Evolutionary conservation across 2,329 filamentous ascomycete genomes (phyloP), one percentile per base, ranked within the genome.

Genomic region (Whalleya microplaca): DNA sequence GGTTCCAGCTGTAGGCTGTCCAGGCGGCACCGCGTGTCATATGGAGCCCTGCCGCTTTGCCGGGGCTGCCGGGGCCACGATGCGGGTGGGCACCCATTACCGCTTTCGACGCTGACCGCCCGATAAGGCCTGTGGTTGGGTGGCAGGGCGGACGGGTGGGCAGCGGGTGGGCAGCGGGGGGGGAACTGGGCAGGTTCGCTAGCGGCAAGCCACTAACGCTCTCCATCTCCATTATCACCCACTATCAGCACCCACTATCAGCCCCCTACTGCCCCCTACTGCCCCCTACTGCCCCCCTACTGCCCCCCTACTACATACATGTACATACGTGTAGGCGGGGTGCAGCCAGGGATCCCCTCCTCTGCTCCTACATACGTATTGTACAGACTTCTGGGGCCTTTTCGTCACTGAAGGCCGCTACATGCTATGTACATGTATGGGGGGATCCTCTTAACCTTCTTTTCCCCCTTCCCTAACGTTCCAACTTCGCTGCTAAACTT

Each of bases 141-240:
- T 56, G 53, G 57, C 47, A 23, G 46, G 32, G 46, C n/a, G n/a
- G n/a, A n/a, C n/a, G n/a, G n/a, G n/a, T n/a, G n/a, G n/a, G n/a
- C n/a, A n/a, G n/a, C n/a, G n/a, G n/a, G n/a, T n/a, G n/a, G n/a
- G n/a, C n/a, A n/a, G n/a, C n/a, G n/a, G n/a, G n/a, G n/a, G n/a
- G n/a, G n/a, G n/a, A n/a, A n/a, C n/a, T 47, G 53, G 21, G 51
- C 40, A 54, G 41, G 29, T 12, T 14, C 37, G 19, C 5, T 20
- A 37, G 20, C 46, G 55, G 29, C 41, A 56, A 58, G 59, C 48
- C 61, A 55, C 66, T 67, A 66, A 65, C 42, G 52, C 57, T 55
- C 58, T 56, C 62, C 57, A 54, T n/a, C n/a, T n/a, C 62, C 57
- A 55, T 58, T 49, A 46, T 48, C 46, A 51, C 51, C 57, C 50